Base-by-base conservation (phyloP, 805 yeast genomes). In the Schwanniomyces pseudopolymorphus region DNA sequence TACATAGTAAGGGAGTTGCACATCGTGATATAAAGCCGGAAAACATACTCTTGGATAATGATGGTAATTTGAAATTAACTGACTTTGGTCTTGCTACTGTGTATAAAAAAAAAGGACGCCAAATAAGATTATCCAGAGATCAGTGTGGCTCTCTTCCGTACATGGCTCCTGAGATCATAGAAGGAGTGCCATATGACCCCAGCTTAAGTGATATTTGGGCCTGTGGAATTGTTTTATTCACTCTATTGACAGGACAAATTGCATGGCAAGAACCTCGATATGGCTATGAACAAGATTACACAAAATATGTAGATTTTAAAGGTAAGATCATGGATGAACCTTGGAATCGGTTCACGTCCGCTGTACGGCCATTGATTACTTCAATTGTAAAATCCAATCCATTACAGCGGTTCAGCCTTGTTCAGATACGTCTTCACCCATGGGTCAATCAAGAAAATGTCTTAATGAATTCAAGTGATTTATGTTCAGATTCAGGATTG, bases 131-230 rank as follows among this genome's bases (percentile, higher is more conserved):
- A 85, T 82, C 59, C 58, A 82, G 22, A 78, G 84, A 56, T 79
- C 94, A 58, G 54, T 92, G 99, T 75, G 99, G 99, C 0, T 89
- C 96, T 8, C 98, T 98, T 2, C 77, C 94, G 39, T 92, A 94
- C 67, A 94, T 92, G 98, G 99, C 99, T 0, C 99, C 99, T 0
- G 99, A 92, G 67, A 94, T 92, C 39, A 71, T 92, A 55, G 77
- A 95, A 51, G 89, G 88, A 59, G 97, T 92, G 63, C 92, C 89
- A 66, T 94, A 92, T 69, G 90, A 91, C 56, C 98, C 98, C 4
- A 91, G 87, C 70, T 85, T 89, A 52, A 98, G 94, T 31, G 99
- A 92, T 63, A 88, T 94, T 92, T 92, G 99, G 99, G 97, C 97
- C 5, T 74, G 94, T 47, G 99, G 99, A 0, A 94, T 98, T 69